Evolutionary conservation across 306 rosid species (phyloP).

Genomic region (Comarum palustre): DNA sequence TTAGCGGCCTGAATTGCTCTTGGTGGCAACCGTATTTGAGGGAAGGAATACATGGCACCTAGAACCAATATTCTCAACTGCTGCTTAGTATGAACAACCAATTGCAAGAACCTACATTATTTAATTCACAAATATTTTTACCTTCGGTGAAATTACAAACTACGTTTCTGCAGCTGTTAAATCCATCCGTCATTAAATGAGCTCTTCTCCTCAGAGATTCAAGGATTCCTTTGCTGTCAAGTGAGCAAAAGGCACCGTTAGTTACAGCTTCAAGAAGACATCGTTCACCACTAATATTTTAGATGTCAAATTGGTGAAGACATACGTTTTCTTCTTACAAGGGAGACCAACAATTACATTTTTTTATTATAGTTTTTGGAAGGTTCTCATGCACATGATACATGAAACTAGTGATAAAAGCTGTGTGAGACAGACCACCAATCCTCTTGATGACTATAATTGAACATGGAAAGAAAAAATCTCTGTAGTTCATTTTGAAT

Average conservation of each 20-base stretch:
- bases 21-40: slow-evolving; percentile 86
- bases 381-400: neutral
- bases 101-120: neutral
- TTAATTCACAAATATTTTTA: slow-evolving; percentile 22
- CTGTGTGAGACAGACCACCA: neutral
- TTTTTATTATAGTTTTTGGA: neutral
- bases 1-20: slow-evolving; percentile 78
- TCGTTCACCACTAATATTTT: slow-evolving; percentile 5
- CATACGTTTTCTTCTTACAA: neutral
- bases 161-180: slow-evolving; percentile 94
- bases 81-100: slow-evolving; percentile 5
- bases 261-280: slow-evolving; percentile 14
- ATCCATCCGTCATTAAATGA: slow-evolving; percentile 93
- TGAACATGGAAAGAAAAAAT: slow-evolving; percentile 9
- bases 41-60: slow-evolving; percentile 99
- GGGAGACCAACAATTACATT: neutral
- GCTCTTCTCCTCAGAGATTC: slow-evolving; percentile 95
- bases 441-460: neutral
- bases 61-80: slow-evolving; percentile 33
- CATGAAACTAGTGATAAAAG: slow-evolving; percentile 3
- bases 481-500: neutral
- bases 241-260: slow-evolving; percentile 27
- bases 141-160: slow-evolving; percentile 99
- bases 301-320: neutral
- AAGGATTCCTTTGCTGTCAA: slow-evolving; percentile 77